These are phyloP conservation scores for Allium cepa DNA, from an alignment of 106 monocot genomes.

Conservation along the genomic window DNA sequence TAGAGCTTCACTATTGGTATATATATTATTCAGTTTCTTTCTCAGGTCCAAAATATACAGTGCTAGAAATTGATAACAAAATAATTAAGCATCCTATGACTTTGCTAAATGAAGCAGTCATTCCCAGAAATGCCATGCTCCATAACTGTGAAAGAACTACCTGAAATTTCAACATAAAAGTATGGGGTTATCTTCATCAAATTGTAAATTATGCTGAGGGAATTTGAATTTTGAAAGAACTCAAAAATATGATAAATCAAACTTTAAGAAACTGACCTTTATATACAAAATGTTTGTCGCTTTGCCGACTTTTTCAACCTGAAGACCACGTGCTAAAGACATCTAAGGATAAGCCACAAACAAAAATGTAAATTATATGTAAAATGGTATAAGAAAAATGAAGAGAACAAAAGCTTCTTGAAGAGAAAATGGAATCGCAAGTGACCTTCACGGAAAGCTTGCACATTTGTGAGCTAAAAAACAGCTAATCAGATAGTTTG, in stretches of 20 bases:
- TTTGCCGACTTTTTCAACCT: slow-evolving; percentile 47
- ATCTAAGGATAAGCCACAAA: slow-evolving; percentile 19
- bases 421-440: not conserved
- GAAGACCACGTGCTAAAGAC: slow-evolving; percentile 51
- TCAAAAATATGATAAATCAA: not conserved
- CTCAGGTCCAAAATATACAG: slow-evolving; percentile 26
- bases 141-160: slow-evolving; percentile 22
- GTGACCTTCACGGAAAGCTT: not conserved
- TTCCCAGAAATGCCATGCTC: slow-evolving; percentile 22
- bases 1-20: too few species aligned
- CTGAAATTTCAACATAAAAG: slow-evolving; percentile 1
- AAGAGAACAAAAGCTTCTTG: not conserved
- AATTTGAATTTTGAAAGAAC: not conserved
- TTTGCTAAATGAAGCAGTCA: slow-evolving; percentile 14
- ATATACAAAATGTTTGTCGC: slow-evolving; percentile 37
- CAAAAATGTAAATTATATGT: not conserved
- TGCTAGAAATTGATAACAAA: slow-evolving; percentile 27
- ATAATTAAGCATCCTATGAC: slow-evolving; percentile 37
- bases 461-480: not conserved
- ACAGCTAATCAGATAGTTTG: too few species aligned
- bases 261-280: slow-evolving; percentile 19
- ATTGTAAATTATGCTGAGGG: too few species aligned
- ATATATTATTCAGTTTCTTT: slow-evolving; percentile 19
- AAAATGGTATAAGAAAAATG: not conserved
- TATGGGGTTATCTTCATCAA: too few species aligned